Conservation (phyloP, 768 basidiomycete species). For the Calvatia gigantea region DNA sequence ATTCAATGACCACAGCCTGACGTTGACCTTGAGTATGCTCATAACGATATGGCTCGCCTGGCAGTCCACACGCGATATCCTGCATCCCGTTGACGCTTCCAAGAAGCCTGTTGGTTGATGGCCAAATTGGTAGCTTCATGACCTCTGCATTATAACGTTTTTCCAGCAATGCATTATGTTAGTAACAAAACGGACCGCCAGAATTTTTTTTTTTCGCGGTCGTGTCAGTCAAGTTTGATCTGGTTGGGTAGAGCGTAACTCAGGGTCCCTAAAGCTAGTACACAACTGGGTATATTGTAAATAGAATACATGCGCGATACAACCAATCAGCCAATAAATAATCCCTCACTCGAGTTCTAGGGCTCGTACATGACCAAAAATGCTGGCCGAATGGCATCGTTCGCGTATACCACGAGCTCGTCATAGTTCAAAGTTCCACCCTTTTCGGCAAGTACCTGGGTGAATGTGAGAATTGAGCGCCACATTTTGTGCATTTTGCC, state of each 20-base stretch:
- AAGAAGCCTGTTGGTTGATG: neutral
- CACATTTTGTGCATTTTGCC: neutral
- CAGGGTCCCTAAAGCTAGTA: no score
- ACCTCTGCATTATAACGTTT: neutral
- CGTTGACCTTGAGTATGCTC: conserved; percentile 45
- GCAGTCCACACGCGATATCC: conserved; percentile 40
- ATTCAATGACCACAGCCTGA: conserved; percentile 28
- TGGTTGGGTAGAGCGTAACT: no score
- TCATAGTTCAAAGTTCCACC: conserved; percentile 69
- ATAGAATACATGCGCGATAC: neutral
- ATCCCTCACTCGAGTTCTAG: conserved; percentile 16
- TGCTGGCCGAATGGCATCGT: conserved; percentile 70
- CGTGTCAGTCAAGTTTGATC: no score
- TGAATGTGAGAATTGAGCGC: neutral
- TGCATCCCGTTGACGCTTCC: conserved; percentile 11
- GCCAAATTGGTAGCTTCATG: neutral
- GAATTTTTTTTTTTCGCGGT: no score
- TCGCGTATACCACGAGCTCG: conserved; percentile 65
- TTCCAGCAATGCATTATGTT: neutral
- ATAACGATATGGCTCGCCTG: conserved; percentile 48
- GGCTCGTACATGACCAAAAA: conserved; percentile 69
- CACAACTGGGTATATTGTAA: neutral
- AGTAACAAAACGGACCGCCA: neutral
- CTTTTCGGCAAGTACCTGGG: conserved; percentile 63
- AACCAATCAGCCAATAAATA: neutral